Evolutionary conservation across 1,139 yeast species (phyloP), one percentile per base, ranked within the genome.

Genomic region (Candida dubliniensis): DNA sequence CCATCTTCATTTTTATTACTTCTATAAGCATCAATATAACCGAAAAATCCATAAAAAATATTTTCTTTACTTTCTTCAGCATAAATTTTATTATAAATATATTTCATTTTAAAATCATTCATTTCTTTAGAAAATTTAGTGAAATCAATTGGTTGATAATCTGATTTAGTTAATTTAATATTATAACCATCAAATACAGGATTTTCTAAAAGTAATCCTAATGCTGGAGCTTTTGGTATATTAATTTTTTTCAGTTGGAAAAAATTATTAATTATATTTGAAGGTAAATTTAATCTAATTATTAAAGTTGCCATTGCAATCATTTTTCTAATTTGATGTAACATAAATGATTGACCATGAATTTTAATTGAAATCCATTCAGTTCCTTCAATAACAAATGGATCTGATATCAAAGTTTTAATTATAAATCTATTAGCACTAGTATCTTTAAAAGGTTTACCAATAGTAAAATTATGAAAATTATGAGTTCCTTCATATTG

Each of bases 331-430:
- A 93, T 93, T 73, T 93, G 99, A 66, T 93, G 99, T 50, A 93
- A 75, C 99, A 95, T 95, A 64, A 93, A 93, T 8, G 97, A 89
- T 67, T 93, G 99, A 3, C 99, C 99, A 61, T 93, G 99, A 50
- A 93, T 88, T 67, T 93, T 93, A 58, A 95, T 84, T 1, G 96
- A 87, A 4, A 89, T 79, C 99, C 99, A 93, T 61, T 93, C 98
- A 5, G 97, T 90, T 42, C 88, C 90, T 57, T 91, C 87, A 55
- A 95, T 91, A 41, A 88, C 84, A 64, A 89, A 88, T 2, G 99
- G 99, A 2, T 88, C 95, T n/a, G 90, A 80, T 0, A 89, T 96
- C 0, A 77, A 75, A 44, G 95, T 76, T 12, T 78, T 69, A 58
- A 87, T 87, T 89, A 93, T 91, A 63, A 71, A 86, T 57, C 99